A percentile compares a stretch with the other conserved stretches of the same genome.
Evolutionary conservation across 2,329 filamentous ascomycete species (phyloP).

Genomic region (Furcasterigmium sp.): DNA sequence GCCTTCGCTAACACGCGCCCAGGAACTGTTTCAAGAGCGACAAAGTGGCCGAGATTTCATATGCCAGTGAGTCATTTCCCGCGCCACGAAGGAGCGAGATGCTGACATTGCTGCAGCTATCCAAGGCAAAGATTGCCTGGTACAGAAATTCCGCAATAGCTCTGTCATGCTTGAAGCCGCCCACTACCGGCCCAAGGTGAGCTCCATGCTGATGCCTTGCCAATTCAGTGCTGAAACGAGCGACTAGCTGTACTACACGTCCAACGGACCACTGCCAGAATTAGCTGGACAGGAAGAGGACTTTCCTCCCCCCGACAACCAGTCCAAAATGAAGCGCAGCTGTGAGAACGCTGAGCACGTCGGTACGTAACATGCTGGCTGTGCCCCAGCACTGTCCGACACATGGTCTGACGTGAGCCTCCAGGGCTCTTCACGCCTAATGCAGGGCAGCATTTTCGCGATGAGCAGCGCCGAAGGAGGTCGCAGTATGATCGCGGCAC

Average conservation of each 20-base stretch:
- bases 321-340: constrained; percentile 80
- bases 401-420: not conserved
- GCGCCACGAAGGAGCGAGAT: too few species aligned
- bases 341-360: constrained; percentile 82
- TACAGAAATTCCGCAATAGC: constrained; percentile 95
- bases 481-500: constrained; percentile 82
- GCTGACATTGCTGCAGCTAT: constrained; percentile 50
- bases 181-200: constrained; percentile 78
- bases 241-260: constrained; percentile 45
- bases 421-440: constrained; percentile 76
- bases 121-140: constrained; percentile 83
- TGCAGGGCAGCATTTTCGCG: constrained; percentile 65
- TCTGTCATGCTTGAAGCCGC: constrained; percentile 87
- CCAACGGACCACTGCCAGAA: constrained; percentile 40
- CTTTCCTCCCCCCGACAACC: constrained; percentile 78
- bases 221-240: not conserved
- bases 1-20: not conserved
- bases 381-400: not conserved
- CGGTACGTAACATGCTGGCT: constrained; percentile 44
- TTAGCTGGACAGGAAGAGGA: constrained; percentile 65
- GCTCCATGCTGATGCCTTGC: constrained; percentile 1
- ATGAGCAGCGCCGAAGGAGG: constrained; percentile 69
- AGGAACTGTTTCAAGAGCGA: constrained; percentile 79
- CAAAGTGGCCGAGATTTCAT: constrained; percentile 86
- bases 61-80: constrained; percentile 69